Evolutionary conservation across 2,329 filamentous ascomycete species (phyloP), one percentile per base, ranked within the genome.

Genomic region (Monosporascus sp.): DNA sequence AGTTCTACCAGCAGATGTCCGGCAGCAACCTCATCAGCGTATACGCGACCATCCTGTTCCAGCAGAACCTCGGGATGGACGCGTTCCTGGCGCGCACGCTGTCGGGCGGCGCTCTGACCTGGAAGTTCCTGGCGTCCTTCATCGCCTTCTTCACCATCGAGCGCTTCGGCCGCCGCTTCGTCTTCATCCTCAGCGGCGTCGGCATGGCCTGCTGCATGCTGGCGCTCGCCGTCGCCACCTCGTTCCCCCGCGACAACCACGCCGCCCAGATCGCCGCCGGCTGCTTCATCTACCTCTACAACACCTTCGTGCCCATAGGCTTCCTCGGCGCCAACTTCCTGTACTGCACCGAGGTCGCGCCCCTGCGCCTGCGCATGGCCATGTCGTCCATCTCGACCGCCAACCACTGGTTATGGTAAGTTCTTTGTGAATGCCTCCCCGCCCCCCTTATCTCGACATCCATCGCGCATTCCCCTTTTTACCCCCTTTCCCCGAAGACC

Each of bases 241-340:
- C 73, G 20, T 77, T 75, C 61, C 71, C 74, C 14, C 69, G 65
- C 35, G 64, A 66, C 15, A 78, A 79, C 65, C 70, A 69, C 3
- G 54, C 70, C 2, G 74, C 80, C 2, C 73, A 78, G 55, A 75
- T 82, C 43, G 75, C 73, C 0, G 78, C 77, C 0, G 78, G 77
- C 1, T 73, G 79, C 56, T 82, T 82, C 65, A 74, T 85, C 48
- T 85, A 80, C 65, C 65, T 81, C 47, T 85, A 81, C 70, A 80
- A 83, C 66, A 80, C 77, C 59, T 83, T 84, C 66, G 78, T 82
- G 45, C 79, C 78, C 0, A 78, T 83, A 53, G 81, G 80, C 0
- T 83, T 82, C 68, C 71, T 82, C 0, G 81, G 81, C 1, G 75
- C 79, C 35, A 83, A 81, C 59, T 84, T 83, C 68, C 70, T 84